These are phyloP conservation scores for Talaromyces funiculosus DNA, from an alignment of 2,329 filamentous ascomycete genomes.

Conservation along the genomic window DNA sequence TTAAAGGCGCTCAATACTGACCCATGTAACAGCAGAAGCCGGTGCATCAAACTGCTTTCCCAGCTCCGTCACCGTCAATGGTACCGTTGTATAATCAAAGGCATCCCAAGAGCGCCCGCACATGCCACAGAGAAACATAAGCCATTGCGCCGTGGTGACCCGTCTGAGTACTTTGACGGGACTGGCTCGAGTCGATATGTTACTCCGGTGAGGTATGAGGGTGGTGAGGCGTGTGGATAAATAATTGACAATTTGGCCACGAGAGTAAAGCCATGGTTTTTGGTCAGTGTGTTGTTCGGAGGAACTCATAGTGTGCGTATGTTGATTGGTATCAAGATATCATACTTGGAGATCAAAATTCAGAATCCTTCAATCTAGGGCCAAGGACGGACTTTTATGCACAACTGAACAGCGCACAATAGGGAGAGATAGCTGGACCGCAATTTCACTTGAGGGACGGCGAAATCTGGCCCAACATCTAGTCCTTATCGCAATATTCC, in stretches of 20 bases:
- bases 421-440: too few species aligned
- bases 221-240: constrained; percentile 29
- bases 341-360: background rate
- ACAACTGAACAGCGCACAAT: background rate
- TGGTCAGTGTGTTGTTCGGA: background rate
- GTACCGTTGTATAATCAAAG: constrained; percentile 64
- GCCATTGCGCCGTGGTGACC: constrained; percentile 49
- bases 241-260: constrained; percentile 28
- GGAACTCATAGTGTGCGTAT: background rate
- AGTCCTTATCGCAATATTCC: background rate
- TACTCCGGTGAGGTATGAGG: constrained; percentile 26
- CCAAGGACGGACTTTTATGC: background rate
- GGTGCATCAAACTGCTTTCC: constrained; percentile 48
- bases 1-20: constrained; percentile 20
- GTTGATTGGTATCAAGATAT: too few species aligned
- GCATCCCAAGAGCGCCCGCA: constrained; percentile 54
- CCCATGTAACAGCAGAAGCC: constrained; percentile 58
- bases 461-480: too few species aligned
- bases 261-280: constrained; percentile 22
- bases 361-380: background rate
- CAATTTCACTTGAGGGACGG: background rate
- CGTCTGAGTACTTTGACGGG: constrained; percentile 43
- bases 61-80: constrained; percentile 53
- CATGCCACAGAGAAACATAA: constrained; percentile 42
- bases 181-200: constrained; percentile 32